Conservation (phyloP, 352 stramenopile genomes). For the Globisporangium uncinulatum region DNA sequence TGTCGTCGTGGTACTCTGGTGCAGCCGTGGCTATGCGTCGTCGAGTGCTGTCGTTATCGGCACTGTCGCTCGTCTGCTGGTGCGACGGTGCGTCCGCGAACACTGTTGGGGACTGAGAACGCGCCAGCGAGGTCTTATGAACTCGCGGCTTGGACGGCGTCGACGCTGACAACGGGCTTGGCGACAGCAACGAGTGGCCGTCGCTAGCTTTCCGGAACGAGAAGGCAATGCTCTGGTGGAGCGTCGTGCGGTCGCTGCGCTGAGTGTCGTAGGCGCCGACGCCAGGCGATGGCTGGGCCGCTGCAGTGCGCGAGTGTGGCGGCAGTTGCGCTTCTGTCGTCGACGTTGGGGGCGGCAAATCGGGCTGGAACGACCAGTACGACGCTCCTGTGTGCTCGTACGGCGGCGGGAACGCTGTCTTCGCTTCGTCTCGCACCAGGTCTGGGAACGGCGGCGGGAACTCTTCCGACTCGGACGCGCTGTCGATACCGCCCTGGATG, state of each 20-base stretch:
- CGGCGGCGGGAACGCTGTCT: conserved; percentile 23
- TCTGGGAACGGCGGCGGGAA: conserved; percentile 42
- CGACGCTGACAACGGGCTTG: not conserved
- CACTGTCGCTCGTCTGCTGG: not conserved
- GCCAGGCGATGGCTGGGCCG: conserved; percentile 14
- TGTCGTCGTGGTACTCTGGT: conserved; percentile 4
- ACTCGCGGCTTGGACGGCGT: conserved; percentile 11
- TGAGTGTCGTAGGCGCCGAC: conserved; percentile 50
- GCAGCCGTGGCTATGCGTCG: not conserved
- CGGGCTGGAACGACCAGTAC: conserved; percentile 16
- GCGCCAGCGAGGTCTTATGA: conserved; percentile 24
- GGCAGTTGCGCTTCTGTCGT: not conserved
- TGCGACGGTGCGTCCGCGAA: not conserved
- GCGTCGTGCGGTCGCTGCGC: conserved; percentile 37
- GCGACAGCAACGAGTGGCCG: not conserved
- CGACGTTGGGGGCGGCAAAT: conserved; percentile 4
- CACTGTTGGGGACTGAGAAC: conserved; percentile 5
- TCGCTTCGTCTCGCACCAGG: conserved; percentile 11
- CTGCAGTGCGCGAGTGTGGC: not conserved
- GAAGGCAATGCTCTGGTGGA: conserved; percentile 27
- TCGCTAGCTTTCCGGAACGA: conserved; percentile 27
- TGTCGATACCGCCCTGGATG: not conserved
- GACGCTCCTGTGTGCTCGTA: conserved; percentile 26
- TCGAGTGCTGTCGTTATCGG: too few species aligned
- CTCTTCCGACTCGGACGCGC: not conserved